These are phyloP conservation scores for Zoysia matrella DNA, from an alignment of 202 grass and related monocot species.

Conservation along the genomic window DNA sequence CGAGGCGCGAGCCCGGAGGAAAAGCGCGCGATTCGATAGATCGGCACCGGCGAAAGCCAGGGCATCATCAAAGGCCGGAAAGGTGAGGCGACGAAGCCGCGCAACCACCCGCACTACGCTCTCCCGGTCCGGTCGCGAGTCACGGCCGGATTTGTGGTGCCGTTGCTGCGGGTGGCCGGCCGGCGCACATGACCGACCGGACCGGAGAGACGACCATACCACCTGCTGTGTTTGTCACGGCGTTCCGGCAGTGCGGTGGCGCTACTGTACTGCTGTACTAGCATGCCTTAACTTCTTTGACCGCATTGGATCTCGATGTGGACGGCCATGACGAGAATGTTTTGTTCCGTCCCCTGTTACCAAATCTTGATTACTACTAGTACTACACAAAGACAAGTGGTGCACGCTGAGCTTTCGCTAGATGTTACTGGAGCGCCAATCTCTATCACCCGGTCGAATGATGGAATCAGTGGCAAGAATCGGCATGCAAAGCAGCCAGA, in stretches of 20 bases:
- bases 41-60: constrained; percentile 20
- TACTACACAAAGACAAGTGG: background rate
- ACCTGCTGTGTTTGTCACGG: too few species aligned
- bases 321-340: background rate
- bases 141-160: too few species aligned
- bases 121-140: background rate
- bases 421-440: background rate
- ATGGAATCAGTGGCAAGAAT: constrained; percentile 4
- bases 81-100: constrained; percentile 24
- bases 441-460: background rate
- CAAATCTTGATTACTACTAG: background rate
- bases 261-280: too few species aligned
- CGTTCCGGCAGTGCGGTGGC: too few species aligned
- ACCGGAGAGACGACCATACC: too few species aligned
- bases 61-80: constrained; percentile 45
- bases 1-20: too few species aligned
- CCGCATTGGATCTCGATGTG: constrained; percentile 7
- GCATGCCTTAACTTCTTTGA: background rate
- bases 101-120: constrained; percentile 38
- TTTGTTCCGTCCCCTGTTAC: background rate
- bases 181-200: too few species aligned
- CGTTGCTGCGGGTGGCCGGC: too few species aligned
- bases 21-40: constrained; percentile 37
- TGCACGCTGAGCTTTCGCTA: background rate
- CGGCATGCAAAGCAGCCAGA: constrained; percentile 24